Base-by-base conservation (phyloP, 1,139 yeast species). In the Nematodospora anomalae region DNA sequence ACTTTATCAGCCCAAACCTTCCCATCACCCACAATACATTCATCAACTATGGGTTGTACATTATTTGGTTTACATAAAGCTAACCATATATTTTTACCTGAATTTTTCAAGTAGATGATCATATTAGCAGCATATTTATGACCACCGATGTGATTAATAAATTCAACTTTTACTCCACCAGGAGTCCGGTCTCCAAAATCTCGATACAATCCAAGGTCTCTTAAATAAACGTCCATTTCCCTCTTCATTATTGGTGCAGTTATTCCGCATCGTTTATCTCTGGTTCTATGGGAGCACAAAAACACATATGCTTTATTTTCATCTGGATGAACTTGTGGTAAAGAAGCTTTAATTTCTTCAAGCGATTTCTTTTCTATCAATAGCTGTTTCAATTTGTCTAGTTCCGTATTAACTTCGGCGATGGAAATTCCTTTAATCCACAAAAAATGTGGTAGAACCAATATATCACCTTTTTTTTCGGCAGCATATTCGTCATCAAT, bases 81-180 rank as follows among this genome's bases (percentile, higher is more conserved):
- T 52, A 88, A 66, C 97, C 97, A 89, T 24, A 89, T 76, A 42
- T 83, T 79, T 49, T 85, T 83, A 10, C 95, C 95, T 3, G 82
- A 64, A 9, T 49, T 40, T 46, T 74, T 79, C 44, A 80, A 62
- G 53, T 87, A 89, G 18, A 90, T 75, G 37, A 88, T 71, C 2
- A 87, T 85, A 59, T 92, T 92, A 2, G 97, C 97, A 1, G 92
- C 86, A 58, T 69, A 92, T 54, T 92, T 92, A 61, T 92, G 98
- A 2, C 97, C 97, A 3, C 98, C 98, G 21, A 92, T 83, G 58
- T 92, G 98, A 53, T 86, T 88, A 15, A 85, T 73, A 50, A 60
- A 88, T 3, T 74, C 67, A 3, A 89, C 87, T 9, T 67, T 63
- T 2, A 83, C 85, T 3, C 97, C 97, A 26, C 73, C 80, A 0